A percentile compares a stretch with the other conserved stretches of the same genome.
Conservation (phyloP, 2,329 filamentous ascomycete genomes). For the Hortaea werneckii region DNA sequence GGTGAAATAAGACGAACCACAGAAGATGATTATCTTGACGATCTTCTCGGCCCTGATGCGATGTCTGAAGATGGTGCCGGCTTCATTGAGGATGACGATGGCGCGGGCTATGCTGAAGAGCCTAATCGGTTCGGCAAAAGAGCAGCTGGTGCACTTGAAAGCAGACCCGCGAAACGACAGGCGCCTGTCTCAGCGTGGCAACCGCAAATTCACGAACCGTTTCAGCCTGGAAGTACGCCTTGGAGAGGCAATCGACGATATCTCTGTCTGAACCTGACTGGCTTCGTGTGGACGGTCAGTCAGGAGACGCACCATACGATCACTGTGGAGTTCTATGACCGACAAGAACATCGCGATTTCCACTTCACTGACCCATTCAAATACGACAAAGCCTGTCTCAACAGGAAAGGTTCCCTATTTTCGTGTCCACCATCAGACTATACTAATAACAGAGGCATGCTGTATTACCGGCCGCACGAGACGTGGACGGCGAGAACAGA, state of each 20-base stretch:
- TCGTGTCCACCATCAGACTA: slow-evolving; percentile 60
- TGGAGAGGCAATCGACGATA: slow-evolving; percentile 94
- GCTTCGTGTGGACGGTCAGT: slow-evolving; percentile 93
- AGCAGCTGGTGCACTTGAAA: slow-evolving; percentile 28
- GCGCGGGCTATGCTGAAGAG: slow-evolving; percentile 70
- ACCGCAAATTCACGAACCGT: slow-evolving; percentile 68
- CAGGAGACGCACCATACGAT: slow-evolving; percentile 84
- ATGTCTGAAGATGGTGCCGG: slow-evolving; percentile 57
- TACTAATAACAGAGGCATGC: slow-evolving; percentile 53
- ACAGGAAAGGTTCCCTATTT: slow-evolving; percentile 76
- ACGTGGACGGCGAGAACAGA: slow-evolving; percentile 87
- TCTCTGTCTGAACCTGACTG: slow-evolving; percentile 82
- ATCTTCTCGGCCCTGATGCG: slow-evolving; percentile 58
- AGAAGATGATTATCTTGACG: slow-evolving; percentile 63
- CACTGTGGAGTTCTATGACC: slow-evolving; percentile 95
- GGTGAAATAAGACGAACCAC: slow-evolving; percentile 45
- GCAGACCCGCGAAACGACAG: slow-evolving; percentile 42
- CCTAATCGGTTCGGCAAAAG: slow-evolving; percentile 56
- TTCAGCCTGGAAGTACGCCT: slow-evolving; percentile 89
- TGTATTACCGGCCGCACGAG: slow-evolving; percentile 97
- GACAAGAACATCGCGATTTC: slow-evolving; percentile 83
- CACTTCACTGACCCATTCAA: slow-evolving; percentile 95
- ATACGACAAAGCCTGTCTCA: slow-evolving; percentile 90
- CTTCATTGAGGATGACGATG: slow-evolving; percentile 92
- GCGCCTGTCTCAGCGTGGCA: slow-evolving; percentile 39